Base-by-base conservation (phyloP, 2,329 filamentous ascomycete species). In the Sporothrix dimorphospora region DNA sequence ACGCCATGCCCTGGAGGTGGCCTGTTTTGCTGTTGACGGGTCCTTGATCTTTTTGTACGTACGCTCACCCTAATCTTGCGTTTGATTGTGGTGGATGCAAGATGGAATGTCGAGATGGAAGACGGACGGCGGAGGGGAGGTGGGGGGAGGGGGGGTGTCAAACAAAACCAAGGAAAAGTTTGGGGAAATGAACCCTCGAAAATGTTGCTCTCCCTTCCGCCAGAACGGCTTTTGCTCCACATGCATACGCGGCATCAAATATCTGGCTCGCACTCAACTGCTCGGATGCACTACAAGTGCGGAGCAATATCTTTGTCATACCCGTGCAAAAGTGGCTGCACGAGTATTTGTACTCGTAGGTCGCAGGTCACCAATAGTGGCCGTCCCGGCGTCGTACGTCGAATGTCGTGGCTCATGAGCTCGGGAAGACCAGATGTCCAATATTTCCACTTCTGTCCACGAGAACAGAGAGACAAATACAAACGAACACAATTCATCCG, bases 171-270 rank as follows among this genome's bases (percentile, higher is more conserved):
- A 66, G 42, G 16, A 34, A 21, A 40, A 45, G 21, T 24, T 19
- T 30, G 40, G 63, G 21, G 42, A 19, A 34, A 34, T 66, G 24
- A 45, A 21, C 24, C 8, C 59, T 45, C 21, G 7, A 9, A 24
- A 42, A 63, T 63, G 19, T 24, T 63, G 57, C 57, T 63, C 34
- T 63, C 57, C n/a, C 59, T 42, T 42, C 38, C 59, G 12, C 45
- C n/a, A 9, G 38, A 27, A 42, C n/a, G 11, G 59, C 19, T n/a
- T 19, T 66, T 66, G 21, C 63, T 66, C 63, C 63, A 66, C 63
- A 66, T 16, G 63, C 63, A 49, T 49, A 66, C 42, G 63, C 63
- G 63, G 40, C 63, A 66, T 66, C 63, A 34, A 66, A 34, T 49
- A 19, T 66, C 63, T 47, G n/a, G 59, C n/a, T 14, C 34, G 24